Percentiles rank a stretch among this genome's conserved stretches.
Evolutionary conservation across 106 monocot species (phyloP).

Genomic region (Platanthera guangdongensis): DNA sequence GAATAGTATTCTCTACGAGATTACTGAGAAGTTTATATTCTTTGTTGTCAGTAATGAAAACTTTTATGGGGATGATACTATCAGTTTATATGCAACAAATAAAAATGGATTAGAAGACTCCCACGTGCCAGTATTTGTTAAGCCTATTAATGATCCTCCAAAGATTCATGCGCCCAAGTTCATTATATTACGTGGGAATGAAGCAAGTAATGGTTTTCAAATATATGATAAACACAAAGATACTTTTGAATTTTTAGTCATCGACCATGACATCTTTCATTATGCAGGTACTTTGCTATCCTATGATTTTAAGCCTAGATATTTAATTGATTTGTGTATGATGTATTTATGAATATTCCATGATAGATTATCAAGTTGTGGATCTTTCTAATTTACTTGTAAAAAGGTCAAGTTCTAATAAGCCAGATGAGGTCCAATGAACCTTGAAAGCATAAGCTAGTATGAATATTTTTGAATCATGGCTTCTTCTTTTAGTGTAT

Average conservation of each 20-base stretch:
- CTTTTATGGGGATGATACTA: slow-evolving; percentile 71
- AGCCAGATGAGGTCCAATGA: background rate
- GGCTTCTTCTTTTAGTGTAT: background rate
- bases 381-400: background rate
- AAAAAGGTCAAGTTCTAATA: background rate
- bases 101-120: slow-evolving; percentile 66
- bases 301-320: background rate
- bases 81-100: slow-evolving; percentile 52
- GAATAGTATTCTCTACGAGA: background rate
- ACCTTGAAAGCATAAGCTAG: background rate
- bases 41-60: slow-evolving; percentile 60
- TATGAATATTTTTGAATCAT: background rate
- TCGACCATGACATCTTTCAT: slow-evolving; percentile 50
- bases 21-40: background rate
- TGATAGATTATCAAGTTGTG: background rate
- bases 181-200: slow-evolving; percentile 38
- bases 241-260: slow-evolving; percentile 45
- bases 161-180: slow-evolving; percentile 52
- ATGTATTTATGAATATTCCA: background rate
- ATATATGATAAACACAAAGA: slow-evolving; percentile 59
- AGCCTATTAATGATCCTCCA: slow-evolving; percentile 82
- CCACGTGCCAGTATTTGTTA: slow-evolving; percentile 58
- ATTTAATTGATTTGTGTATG: background rate
- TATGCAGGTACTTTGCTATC: slow-evolving; percentile 52
- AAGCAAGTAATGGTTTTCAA: slow-evolving; percentile 36